Evolutionary conservation across 306 rosid species (phyloP), one percentile per base, ranked within the genome.

Genomic region (Sechiopsis laciniata): DNA sequence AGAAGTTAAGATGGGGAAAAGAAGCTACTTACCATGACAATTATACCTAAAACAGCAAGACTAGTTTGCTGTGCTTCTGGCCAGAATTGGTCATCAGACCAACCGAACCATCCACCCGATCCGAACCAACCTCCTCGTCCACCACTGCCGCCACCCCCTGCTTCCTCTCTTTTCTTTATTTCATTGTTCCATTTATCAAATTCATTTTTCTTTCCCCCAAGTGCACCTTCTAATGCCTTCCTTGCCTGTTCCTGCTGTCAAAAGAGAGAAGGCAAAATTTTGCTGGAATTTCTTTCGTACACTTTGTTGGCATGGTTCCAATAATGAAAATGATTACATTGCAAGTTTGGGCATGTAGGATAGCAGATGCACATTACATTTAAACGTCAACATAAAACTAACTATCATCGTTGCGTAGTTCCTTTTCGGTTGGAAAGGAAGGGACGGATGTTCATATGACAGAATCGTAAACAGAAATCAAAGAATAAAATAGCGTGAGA

Each of bases 121-220:
- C 98, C 97, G 63, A 91, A 87, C 99, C 99, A 87, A 69, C 99
- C 97, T 72, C 98, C 90, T 66, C 97, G 96, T 63, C 99, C 97
- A n/a, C 80, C 24, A 17, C 74, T 78, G 37, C 88, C 87, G 4
- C 96, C 92, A n/a, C 96, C 96, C 50, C 96, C 89, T 14, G 60
- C 72, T 79, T 94, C 97, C 85, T 91, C 97, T 78, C 96, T 86
- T 77, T 71, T 84, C 84, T 87, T 94, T n/a, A 94, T 90, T 79
- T 94, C 96, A 75, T 85, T 87, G 83, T 84, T 80, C 99, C 99
- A 94, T 82, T 87, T 91, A 75, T 86, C 88, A 77, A 85, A 87
- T 79, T 94, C 99, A 83, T 62, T 81, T 80, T 87, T 94, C 92
- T 91, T 94, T 79, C 88, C 99, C 78, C 95, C 92, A 15, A 94